Evolutionary conservation across 495 filamentous ascomycete genomes (phyloP).

Genomic region (Lepraria neglecta): DNA sequence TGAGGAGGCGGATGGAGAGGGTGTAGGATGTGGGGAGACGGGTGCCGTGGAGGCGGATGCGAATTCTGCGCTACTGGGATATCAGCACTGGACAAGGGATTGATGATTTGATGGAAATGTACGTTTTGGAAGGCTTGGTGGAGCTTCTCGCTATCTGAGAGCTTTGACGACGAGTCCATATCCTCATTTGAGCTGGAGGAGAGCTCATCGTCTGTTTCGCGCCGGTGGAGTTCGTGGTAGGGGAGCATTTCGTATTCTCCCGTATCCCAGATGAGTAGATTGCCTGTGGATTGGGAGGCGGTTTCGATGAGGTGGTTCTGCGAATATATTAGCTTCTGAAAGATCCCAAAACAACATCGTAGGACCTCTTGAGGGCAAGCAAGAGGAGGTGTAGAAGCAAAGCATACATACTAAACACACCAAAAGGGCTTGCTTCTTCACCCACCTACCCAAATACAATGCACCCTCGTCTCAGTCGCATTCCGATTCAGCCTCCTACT

Average conservation of each 20-base stretch:
- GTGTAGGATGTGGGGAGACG: conserved; percentile 54
- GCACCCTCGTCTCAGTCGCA: conserved; percentile 61
- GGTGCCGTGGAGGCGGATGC: conserved; percentile 53
- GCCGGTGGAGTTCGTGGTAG: conserved; percentile 26
- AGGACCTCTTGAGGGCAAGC: neutral
- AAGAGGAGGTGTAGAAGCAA: neutral
- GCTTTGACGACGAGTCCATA: conserved; percentile 11
- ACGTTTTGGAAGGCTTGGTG: conserved; percentile 48
- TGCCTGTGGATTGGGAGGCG: conserved; percentile 52
- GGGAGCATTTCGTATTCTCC: conserved; percentile 58
- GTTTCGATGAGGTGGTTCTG: conserved; percentile 65
- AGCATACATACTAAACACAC: neutral
- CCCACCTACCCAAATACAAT: conserved; percentile 57
- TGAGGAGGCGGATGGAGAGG: conserved; percentile 50
- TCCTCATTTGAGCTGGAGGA: conserved; percentile 29
- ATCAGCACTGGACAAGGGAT: no score
- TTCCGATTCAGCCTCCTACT: conserved; percentile 51
- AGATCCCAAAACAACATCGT: neutral
- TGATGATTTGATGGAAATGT: no score
- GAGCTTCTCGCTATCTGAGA: conserved; percentile 50
- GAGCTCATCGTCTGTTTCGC: conserved; percentile 43
- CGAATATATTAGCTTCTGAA: conserved; percentile 4
- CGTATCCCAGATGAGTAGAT: conserved; percentile 65
- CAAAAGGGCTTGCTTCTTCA: neutral
- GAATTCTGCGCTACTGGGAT: conserved; percentile 46